Evolutionary conservation across 2,329 filamentous ascomycete genomes (phyloP), one percentile per base, ranked within the genome.

Genomic region (Epichloe sylvatica): DNA sequence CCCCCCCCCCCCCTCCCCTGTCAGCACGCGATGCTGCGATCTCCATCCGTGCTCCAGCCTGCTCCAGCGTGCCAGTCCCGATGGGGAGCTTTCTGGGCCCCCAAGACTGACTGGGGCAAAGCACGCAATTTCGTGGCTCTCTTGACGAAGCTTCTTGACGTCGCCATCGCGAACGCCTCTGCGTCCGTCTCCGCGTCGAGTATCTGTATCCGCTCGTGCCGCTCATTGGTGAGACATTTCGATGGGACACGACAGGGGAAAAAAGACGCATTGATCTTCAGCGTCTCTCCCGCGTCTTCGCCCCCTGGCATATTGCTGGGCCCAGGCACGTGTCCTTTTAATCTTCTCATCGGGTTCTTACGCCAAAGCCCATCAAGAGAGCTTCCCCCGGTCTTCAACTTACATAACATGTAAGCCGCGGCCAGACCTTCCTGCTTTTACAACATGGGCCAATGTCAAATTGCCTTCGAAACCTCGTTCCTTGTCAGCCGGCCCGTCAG

Each of bases 71-170:
- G 33, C 33, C 23, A 49, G 23, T 35, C 43, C 43, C 19, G 9
- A 49, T 15, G n/a, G 13, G 34, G 45, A 17, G n/a, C 33, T 42
- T 42, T 17, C 37, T 23, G 43, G 37, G 9, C 13, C 37, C 43
- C 42, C 42, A 48, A 41, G 45, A 38, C 49, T 52, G 45, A 38
- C 49, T 52, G 51, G 78, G 62, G 52, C 72, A 71, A 48, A 60
- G 58, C 58, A 60, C 58, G 58, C 57, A 55, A 60, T 60, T 51
- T 49, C n/a, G 56, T 57, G 57, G 56, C 55, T 56, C 53, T 55
- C 53, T 58, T 51, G 55, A 55, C 56, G 50, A 55, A 52, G 25
- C 23, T 25, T 25, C 25, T 25, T 25, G 25, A 25, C 25, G 25
- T 8, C 25, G 45, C 39, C 19, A 38, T 49, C 37, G 48, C 21